Conservation (phyloP, 108 stramenopile species). For the Cyclotella kingstonii region DNA sequence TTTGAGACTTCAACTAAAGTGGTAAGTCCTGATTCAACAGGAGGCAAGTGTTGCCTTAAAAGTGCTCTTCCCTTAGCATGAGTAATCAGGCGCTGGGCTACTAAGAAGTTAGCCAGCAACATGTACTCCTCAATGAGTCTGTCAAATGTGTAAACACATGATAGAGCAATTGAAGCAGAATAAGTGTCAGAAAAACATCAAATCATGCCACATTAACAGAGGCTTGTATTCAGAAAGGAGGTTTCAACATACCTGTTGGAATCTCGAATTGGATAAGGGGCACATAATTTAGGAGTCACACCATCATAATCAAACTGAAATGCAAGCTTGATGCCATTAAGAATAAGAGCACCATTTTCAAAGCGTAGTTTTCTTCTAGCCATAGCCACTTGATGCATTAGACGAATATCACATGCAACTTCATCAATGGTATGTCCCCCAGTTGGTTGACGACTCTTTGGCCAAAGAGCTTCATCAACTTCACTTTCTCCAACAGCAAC, state of each 20-base stretch:
- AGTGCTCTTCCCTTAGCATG: conserved; percentile 77
- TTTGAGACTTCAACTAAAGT: conserved; percentile 66
- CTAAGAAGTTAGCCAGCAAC: conserved; percentile 96
- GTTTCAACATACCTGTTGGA: conserved; percentile 58
- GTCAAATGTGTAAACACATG: background rate
- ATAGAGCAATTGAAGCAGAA: too few relatives aligned
- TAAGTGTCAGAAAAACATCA: background rate
- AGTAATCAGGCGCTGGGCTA: conserved; percentile 90
- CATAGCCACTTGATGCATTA: conserved; percentile 88
- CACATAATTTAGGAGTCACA: conserved; percentile 76
- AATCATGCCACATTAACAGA: background rate
- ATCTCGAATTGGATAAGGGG: conserved; percentile 90
- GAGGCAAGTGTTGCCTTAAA: conserved; percentile 74
- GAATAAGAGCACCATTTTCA: conserved; percentile 85
- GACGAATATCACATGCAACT: conserved; percentile 84
- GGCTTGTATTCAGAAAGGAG: background rate
- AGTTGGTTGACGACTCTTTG: conserved; percentile 76
- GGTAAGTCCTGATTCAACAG: conserved; percentile 59
- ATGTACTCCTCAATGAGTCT: conserved; percentile 96
- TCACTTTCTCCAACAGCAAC: conserved; percentile 59
- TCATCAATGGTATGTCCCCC: conserved; percentile 76
- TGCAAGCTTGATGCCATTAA: conserved; percentile 88
- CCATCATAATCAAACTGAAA: conserved; percentile 89
- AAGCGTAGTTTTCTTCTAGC: conserved; percentile 80
- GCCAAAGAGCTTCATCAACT: conserved; percentile 76